Evolutionary conservation across 164 flowering plant genomes (phyloP).

Genomic region (Houttuynia cordata): DNA sequence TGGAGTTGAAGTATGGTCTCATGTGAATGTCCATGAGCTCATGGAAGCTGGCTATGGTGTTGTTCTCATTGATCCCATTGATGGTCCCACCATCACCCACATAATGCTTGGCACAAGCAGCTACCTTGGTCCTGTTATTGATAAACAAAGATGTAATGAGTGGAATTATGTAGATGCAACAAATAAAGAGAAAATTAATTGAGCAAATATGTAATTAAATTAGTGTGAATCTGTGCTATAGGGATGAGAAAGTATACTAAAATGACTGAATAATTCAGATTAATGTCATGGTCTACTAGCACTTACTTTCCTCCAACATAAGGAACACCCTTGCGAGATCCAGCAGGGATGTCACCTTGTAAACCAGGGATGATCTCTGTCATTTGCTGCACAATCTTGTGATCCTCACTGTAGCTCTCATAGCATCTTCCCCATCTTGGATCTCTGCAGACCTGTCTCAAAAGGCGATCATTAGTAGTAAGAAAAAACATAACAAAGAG

Average conservation of each 20-base stretch:
- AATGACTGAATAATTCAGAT: too few species aligned
- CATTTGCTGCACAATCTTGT: constrained; percentile 4
- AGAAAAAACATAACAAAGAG: neutral
- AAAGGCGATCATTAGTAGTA: neutral
- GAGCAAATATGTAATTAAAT: neutral
- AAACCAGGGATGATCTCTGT: constrained; percentile 9
- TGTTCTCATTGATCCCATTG: constrained; percentile 29
- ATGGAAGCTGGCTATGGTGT: constrained; percentile 15
- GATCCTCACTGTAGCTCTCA: constrained; percentile 10
- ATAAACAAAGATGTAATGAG: neutral
- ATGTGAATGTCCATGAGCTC: constrained; percentile 21
- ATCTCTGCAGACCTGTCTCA: constrained; percentile 8
- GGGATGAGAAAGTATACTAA: too few species aligned
- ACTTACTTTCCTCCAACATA: constrained; percentile 53
- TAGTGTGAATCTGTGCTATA: too few species aligned
- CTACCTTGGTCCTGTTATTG: constrained; percentile 20
- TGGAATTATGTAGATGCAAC: too few species aligned
- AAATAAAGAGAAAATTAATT: neutral
- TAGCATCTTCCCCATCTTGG: constrained; percentile 8
- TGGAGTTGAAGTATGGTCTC: constrained; percentile 17
- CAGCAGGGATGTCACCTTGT: constrained; percentile 4
- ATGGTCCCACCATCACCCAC: constrained; percentile 39
- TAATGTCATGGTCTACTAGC: neutral
- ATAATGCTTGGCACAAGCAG: constrained; percentile 35
- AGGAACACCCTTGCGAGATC: constrained; percentile 27